Evolutionary conservation across 352 stramenopile genomes (phyloP), one percentile per base, ranked within the genome.

Genomic region (Discostella stelligera): DNA sequence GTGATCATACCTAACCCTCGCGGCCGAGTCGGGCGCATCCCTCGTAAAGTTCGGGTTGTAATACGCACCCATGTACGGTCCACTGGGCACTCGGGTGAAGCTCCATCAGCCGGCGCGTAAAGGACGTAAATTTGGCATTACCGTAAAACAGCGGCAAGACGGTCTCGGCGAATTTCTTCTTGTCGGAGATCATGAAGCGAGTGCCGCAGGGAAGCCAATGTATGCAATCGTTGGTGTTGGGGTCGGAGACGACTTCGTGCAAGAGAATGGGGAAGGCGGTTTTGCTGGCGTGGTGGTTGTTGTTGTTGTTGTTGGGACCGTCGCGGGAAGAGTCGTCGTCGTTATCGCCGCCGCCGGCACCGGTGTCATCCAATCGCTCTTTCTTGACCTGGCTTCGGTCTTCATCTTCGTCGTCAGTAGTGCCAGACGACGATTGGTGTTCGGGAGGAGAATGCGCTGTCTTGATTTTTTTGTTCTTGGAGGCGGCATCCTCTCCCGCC

Each of bases 71-170:
- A 80, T 79, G 61, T 81, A 75, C 10, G 68, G 65, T 21, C 74
- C 82, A 59, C 53, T 82, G 0, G 76, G 66, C 1, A 90, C 69
- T 58, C 80, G 74, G 4, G 69, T 58, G 56, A 87, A 90, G 21
- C 79, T 77, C 79, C 79, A 89, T 30, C 74, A 89, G 69, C 20
- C 81, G 72, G 4, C 82, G 55, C 11, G 77, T 82, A 44, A 89
- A 89, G 54, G 32, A 73, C 4, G 74, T 69, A 48, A 85, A 83
- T 56, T 85, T 84, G 39, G 79, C 70, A 20, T 79, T 55, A 20
- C 79, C 61, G 67, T 79, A 88, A 50, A 81, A 81, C 50, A 56
- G 27, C 10, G 68, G 49, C 11, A 88, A 62, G 8, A 88, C 60
- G 4, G 65, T 62, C n/a, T 65, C 64, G 7, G 62, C 55, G 48